Base-by-base conservation (phyloP, 768 basidiomycete species). In the Cystofilobasidium capitatum region DNA sequence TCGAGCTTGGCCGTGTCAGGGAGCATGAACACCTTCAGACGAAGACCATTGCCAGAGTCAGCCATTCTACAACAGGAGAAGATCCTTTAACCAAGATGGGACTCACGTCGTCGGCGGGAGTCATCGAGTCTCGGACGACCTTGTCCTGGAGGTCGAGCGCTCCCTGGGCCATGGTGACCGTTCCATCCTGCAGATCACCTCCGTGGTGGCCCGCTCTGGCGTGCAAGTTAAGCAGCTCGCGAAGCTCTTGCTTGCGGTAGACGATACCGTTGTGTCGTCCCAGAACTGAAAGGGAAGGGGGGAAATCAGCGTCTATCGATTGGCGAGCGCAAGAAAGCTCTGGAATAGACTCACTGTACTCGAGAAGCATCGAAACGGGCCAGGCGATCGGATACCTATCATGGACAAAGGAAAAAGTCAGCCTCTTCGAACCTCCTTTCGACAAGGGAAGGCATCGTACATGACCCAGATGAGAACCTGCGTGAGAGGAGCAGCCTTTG, bases 141-240 rank as follows among this genome's bases (percentile, higher is more conserved):
- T 92, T 93, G 65, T 77, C 88, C 74, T 93, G 91, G 17, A 94
- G 77, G 74, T 92, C 91, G 29, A 94, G 83, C 0, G 89, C 89
- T 0, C 88, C 88, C 22, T 90, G 89, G 44, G 92, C 91, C 75
- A 93, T 92, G 1, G 86, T 85, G 60, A 92, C 88, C 0, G 91
- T 93, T 74, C 93, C 91, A 1, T 79, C 83, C 73, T 89, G 87
- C 51, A 93, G 79, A 74, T 94, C 91, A 14, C 91, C 91, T 16
- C 89, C 90, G 66, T 86, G 86, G 0, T 85, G 80, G 6, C 73
- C 75, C 0, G 82, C 83, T 2, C 85, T 85, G 5, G 65, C 61
- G 70, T 94, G 91, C 83, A 93, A 84, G 1, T 89, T 89, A 66
- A 94, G 91, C 33, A 94, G 79, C 74, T 93, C 91, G 73, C 92